phyloP scores from a whole-genome alignment of 1,284 basidiomycete species.

The Ceratorhiza oryzae-sativae region DNA sequence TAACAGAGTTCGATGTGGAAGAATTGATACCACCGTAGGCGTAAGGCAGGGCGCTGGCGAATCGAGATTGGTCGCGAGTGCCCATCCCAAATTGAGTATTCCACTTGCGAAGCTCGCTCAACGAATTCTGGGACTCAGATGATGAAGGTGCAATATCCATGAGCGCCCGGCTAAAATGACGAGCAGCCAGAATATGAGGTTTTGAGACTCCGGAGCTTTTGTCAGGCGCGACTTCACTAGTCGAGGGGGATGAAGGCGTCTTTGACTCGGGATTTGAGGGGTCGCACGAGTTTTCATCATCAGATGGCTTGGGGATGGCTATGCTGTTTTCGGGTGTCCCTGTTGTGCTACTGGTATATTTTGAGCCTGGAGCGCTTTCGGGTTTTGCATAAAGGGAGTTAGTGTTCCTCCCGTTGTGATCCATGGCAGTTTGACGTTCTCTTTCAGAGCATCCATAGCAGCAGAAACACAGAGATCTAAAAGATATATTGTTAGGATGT shows the following conservation, averaged over 20 bases:
- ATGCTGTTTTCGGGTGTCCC: neutral
- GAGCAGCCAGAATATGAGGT: conserved; percentile 59
- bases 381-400: too few species aligned
- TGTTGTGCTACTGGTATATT: too few species aligned
- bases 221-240: conserved; percentile 38
- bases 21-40: neutral
- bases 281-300: neutral
- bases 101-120: conserved; percentile 86
- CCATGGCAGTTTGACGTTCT: conserved; percentile 83
- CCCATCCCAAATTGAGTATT: conserved; percentile 88
- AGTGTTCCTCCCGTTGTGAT: neutral
- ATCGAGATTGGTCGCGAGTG: neutral
- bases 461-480: conserved; percentile 85
- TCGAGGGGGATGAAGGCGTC: neutral
- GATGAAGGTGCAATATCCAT: conserved; percentile 86
- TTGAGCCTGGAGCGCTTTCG: too few species aligned
- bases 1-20: neutral
- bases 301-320: neutral
- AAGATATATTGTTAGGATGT: conserved; percentile 28
- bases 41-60: neutral
- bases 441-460: conserved; percentile 89
- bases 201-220: conserved; percentile 36
- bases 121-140: conserved; percentile 78
- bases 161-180: conserved; percentile 81
- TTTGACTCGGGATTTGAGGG: neutral